These are phyloP conservation scores for Fusarium sp. DNA, from an alignment of 2,329 filamentous ascomycete genomes.

Conservation along the genomic window DNA sequence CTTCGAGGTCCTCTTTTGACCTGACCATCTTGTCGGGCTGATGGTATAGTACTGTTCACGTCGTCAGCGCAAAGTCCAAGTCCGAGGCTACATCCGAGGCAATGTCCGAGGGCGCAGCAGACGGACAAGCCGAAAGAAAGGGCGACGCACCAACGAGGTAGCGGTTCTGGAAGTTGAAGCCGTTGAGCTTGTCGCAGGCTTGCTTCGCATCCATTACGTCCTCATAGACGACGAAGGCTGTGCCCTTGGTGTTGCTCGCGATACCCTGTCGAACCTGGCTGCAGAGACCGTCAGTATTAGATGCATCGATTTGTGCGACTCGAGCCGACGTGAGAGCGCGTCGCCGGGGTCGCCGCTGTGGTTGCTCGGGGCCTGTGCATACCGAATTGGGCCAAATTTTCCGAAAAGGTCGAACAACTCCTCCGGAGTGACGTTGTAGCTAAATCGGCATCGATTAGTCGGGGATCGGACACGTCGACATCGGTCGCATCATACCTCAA, in stretches of 20 bases:
- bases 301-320: constrained; percentile 11
- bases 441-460: constrained; percentile 69
- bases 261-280: constrained; percentile 99
- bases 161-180: constrained; percentile 99
- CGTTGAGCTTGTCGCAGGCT: constrained; percentile 99
- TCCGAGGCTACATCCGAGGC: background rate
- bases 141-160: constrained; percentile 89
- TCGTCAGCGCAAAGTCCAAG: constrained; percentile 23
- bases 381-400: constrained; percentile 96
- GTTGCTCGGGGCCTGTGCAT: constrained; percentile 52
- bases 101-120: constrained; percentile 1
- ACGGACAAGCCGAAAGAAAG: background rate
- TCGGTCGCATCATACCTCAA: constrained; percentile 74
- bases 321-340: constrained; percentile 10
- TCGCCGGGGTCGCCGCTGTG: constrained; percentile 3
- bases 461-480: constrained; percentile 20
- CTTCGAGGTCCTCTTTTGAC: constrained; percentile 92
- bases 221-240: constrained; percentile 98
- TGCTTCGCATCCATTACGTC: constrained; percentile 99
- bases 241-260: constrained; percentile 96
- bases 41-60: constrained; percentile 66
- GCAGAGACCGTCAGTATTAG: constrained; percentile 39
- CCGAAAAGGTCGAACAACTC: constrained; percentile 99
- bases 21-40: constrained; percentile 77
- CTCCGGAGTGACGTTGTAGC: constrained; percentile 98